Percentiles rank a stretch among this genome's conserved stretches.
These are phyloP conservation scores for Zygosaccharomyces pseudobailii DNA, from an alignment of 1,139 yeast species.

Conservation along the genomic window DNA sequence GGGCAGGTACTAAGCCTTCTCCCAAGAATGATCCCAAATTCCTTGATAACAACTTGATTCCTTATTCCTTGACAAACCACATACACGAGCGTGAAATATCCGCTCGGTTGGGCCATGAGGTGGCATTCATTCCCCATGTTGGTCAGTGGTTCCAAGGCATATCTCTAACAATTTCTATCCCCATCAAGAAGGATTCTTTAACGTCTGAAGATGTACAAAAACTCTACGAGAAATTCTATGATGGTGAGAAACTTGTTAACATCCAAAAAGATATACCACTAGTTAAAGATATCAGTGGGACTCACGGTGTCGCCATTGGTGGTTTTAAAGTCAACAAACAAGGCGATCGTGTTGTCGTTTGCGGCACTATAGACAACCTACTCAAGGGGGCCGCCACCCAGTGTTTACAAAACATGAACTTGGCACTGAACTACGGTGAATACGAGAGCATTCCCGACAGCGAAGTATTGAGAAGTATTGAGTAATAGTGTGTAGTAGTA, in stretches of 20 bases:
- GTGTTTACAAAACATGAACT: constrained; percentile 91
- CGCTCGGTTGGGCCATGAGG: constrained; percentile 65
- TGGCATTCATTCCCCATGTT: constrained; percentile 94
- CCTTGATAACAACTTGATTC: constrained; percentile 78
- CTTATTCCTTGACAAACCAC: constrained; percentile 94
- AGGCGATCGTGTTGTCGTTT: constrained; percentile 86
- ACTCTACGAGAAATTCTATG: constrained; percentile 82
- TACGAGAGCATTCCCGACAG: constrained; percentile 83
- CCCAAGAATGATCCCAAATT: constrained; percentile 83
- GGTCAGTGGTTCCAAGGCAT: constrained; percentile 99
- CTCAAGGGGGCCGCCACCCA: constrained; percentile 99
- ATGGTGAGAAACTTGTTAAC: constrained; percentile 79
- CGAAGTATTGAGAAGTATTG: constrained; percentile 17
- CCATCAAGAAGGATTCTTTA: constrained; percentile 64
- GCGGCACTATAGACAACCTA: constrained; percentile 91
- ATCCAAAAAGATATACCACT: constrained; percentile 63
- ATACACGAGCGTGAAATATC: constrained; percentile 94
- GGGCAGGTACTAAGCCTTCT: constrained; percentile 98
- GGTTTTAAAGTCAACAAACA: constrained; percentile 90
- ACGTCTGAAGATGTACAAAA: constrained; percentile 79
- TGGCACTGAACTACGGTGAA: constrained; percentile 85
- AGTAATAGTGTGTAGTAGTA: constrained; percentile 1
- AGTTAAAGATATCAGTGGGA: constrained; percentile 86
- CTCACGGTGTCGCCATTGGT: constrained; percentile 92
- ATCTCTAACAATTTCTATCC: constrained; percentile 84